Base-by-base conservation (phyloP, 2,329 filamentous ascomycete species). In the Verticillium longisporum region DNA sequence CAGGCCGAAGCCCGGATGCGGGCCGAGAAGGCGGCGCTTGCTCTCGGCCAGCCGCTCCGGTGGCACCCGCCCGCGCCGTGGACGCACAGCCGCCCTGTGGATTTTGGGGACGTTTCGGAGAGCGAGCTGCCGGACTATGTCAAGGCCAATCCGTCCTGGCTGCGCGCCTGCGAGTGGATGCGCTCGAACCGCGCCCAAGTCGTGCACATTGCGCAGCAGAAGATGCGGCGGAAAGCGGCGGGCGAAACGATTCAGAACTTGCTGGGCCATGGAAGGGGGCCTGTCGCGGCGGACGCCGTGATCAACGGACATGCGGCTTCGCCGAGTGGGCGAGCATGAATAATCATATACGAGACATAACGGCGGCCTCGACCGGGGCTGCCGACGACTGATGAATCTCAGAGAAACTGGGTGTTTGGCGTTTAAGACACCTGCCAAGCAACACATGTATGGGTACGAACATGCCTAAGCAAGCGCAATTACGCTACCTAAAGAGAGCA, bases 51-150 rank as follows among this genome's bases (percentile, higher is more conserved):
- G n/a, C 13, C 37, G 9, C 34, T 26, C 21, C 41, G 55, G 15
- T 62, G 60, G n/a, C 55, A 33, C 10, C 70, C 70, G 33, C 72
- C 72, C 15, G 64, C 71, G 55, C 72, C 75, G 11, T 68, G 70
- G 58, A 61, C 63, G 0, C 68, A 69, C 57, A 66, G 63, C 26
- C 67, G 70, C 18, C 64, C 65, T 1, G 58, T 73, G 21, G 74
- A 78, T 61, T 77, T 77, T 64, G 73, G 71, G 32, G 71, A 76
- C 58, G 67, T 78, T 14, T 68, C 73, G 4, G 70, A 73, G 54
- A 68, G 75, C 14, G 71, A 77, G 1, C 66, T 84, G 1, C 81
- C 81, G 0, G 73, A 76, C 1, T 73, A 77, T 34, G 78, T 84
- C 6, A 69, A 63, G 34, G 72, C 71, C 2, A 79, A 83, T 59